Percentiles rank a stretch among this genome's conserved stretches.
Conservation (phyloP, 441 rosid species). For the Pelargonium fulgidum region DNA sequence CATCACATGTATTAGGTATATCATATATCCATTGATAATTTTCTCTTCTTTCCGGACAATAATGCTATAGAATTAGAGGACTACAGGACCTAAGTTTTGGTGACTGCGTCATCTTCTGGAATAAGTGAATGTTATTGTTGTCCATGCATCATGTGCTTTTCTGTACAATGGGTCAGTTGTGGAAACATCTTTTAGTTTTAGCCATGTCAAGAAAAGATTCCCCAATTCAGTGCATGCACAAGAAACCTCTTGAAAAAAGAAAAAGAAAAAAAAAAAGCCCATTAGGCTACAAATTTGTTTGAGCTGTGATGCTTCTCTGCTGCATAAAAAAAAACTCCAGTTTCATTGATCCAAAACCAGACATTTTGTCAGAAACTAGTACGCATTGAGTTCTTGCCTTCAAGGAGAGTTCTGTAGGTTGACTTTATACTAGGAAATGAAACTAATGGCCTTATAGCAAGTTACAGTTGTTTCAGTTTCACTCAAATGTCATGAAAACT, state of each 20-base stretch:
- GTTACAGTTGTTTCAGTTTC: not conserved
- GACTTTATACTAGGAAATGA: not conserved
- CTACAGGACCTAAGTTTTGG: not conserved
- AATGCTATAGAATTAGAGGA: not conserved
- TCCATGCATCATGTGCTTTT: conserved; percentile 6
- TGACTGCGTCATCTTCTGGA: not conserved
- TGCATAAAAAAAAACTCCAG: not conserved
- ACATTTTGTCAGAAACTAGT: not conserved
- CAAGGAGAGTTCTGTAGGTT: not conserved
- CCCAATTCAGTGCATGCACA: not conserved
- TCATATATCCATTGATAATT: not conserved
- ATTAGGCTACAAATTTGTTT: conserved; percentile 4
- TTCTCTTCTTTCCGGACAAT: not conserved
- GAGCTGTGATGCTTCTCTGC: conserved; percentile 2
- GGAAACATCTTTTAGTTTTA: not conserved
- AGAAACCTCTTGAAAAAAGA: not conserved
- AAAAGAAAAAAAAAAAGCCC: not conserved
- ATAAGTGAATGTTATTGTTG: not conserved
- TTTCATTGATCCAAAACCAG: not conserved
- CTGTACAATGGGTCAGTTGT: not conserved
- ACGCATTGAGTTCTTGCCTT: not conserved
- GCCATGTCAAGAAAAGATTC: not conserved
- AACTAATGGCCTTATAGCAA: not conserved
- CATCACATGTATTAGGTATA: not conserved
- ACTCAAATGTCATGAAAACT: not conserved